phyloP scores from a whole-genome alignment of 139 green algal species.

The Chlorella sp. region DNA sequence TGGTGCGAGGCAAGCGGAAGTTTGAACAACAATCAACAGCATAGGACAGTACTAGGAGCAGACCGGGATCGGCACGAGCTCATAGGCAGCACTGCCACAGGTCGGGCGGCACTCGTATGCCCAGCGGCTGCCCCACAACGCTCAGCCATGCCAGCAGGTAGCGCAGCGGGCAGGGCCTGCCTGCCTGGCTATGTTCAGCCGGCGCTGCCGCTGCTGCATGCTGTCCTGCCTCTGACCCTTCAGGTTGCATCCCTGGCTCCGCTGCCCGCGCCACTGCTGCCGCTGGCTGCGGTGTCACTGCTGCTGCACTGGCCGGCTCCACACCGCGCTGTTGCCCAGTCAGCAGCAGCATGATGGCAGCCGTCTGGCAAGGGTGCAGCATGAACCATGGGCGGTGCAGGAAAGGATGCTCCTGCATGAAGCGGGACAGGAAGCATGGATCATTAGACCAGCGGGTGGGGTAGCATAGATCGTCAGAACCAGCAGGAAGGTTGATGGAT shows the following conservation, averaged over 20 bases:
- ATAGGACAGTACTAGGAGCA: too few species aligned
- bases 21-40: too few species aligned
- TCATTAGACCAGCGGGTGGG: neutral
- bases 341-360: constrained; percentile 40
- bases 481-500: too few species aligned
- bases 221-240: neutral
- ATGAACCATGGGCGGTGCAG: constrained; percentile 36
- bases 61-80: neutral
- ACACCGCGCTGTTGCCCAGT: too few species aligned
- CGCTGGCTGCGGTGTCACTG: neutral
- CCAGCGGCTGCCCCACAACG: constrained; percentile 24
- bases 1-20: too few species aligned
- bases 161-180: neutral
- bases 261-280: neutral
- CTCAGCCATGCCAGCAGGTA: constrained; percentile 58
- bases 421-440: neutral
- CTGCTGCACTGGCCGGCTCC: neutral
- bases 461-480: too few species aligned
- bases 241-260: neutral
- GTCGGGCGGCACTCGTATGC: neutral
- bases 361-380: constrained; percentile 56
- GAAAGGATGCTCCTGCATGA: constrained; percentile 38
- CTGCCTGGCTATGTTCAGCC: neutral
- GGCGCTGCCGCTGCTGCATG: neutral
- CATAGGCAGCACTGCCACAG: neutral